Base-by-base conservation (phyloP, 1,284 basidiomycete species). In the Ganoderma lingzhi region DNA sequence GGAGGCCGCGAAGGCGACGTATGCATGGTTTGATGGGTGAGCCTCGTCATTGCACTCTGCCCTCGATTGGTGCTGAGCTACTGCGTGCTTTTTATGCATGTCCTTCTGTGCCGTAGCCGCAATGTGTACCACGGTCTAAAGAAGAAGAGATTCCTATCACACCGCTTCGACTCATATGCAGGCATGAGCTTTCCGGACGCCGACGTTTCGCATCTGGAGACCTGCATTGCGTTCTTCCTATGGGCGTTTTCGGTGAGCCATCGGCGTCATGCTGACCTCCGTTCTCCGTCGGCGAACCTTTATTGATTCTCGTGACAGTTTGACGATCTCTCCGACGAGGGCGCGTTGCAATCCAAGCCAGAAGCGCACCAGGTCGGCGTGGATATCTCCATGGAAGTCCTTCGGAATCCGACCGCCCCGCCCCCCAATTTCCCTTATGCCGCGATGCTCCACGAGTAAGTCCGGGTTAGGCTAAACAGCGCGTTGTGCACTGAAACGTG, bases 261-360 rank as follows among this genome's bases (percentile, higher is more conserved):
- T 32, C 37, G 9, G 37, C 80, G 73, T 63, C 62, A 44, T 56
- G 39, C 55, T 62, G 6, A 17, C 53, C 9, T 23, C 39, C 10
- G 35, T 48, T 56, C 14, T 45, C 56, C 53, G 9, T 59, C 35
- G 42, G 35, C 37, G 39, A 55, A 39, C 14, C 30, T 35, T 35
- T 35, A 35, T 35, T 35, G 35, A 35, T 35, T 44, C 39, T 28
- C 14, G 10, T 14, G 15, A 39, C 62, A 84, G 83, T 82, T 82
- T 5, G 83, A 85, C 66, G 83, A 84, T 70, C 71, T 84, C 58
- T 81, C 83, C 10, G 84, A 85, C 53, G 84, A 84, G 69, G 84
- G 84, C 0, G 82, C 80, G 23, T 74, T 83, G 5, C 81, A 81
- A 37, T 78, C 78, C 9, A 82, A 80, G 41, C 82, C 84, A 2